phyloP scores from a whole-genome alignment of 202 grass and related monocot species.

The Carex sylvatica region DNA sequence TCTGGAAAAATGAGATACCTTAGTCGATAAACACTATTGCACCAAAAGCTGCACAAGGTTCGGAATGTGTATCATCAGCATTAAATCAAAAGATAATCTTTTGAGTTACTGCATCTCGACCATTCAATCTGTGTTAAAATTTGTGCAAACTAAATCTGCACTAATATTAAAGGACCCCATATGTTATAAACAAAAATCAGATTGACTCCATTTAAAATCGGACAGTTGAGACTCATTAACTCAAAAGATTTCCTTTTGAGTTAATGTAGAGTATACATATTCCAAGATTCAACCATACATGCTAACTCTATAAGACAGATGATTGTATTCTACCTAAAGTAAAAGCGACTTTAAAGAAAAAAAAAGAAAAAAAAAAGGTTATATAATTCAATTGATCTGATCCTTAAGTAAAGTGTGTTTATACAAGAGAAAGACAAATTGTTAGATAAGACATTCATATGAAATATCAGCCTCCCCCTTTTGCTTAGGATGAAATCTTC shows the following conservation, averaged over 20 bases:
- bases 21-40: not conserved
- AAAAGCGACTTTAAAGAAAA: not conserved
- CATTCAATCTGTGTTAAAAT: too few relatives aligned
- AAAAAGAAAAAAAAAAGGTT: too few relatives aligned
- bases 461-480: not conserved
- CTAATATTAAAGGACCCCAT: too few relatives aligned
- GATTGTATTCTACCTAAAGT: not conserved
- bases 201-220: too few relatives aligned
- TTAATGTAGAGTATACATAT: too few relatives aligned
- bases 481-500: constrained; percentile 7
- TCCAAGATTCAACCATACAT: not conserved
- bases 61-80: too few relatives aligned
- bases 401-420: not conserved
- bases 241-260: too few relatives aligned
- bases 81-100: too few relatives aligned
- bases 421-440: not conserved
- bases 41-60: not conserved
- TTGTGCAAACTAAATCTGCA: too few relatives aligned
- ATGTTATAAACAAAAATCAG: too few relatives aligned
- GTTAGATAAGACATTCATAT: not conserved
- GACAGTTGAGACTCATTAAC: too few relatives aligned
- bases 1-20: not conserved
- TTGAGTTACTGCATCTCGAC: too few relatives aligned
- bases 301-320: not conserved
- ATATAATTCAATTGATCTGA: not conserved